These are phyloP conservation scores for Pinus tabuliformis DNA, from an alignment of 75 land plant genomes.

Conservation along the genomic window DNA sequence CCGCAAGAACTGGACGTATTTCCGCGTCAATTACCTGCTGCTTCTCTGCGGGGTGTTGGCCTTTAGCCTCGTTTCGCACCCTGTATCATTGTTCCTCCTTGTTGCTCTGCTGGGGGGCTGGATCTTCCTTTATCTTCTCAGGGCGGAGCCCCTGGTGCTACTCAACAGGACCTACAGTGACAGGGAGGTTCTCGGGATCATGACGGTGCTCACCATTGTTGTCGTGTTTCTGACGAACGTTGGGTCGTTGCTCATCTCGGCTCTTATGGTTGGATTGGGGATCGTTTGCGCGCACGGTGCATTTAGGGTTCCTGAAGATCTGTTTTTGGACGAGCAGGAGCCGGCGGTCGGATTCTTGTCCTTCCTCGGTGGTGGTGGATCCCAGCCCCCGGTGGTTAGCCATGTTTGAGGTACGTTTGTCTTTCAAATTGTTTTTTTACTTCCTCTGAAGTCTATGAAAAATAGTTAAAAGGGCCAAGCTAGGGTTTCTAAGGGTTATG, in stretches of 20 bases:
- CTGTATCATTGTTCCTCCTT: constrained; percentile 46
- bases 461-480: no score
- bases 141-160: constrained; percentile 50
- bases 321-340: constrained; percentile 43
- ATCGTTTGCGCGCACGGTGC: constrained; percentile 33
- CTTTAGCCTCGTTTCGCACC: constrained; percentile 45
- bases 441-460: no score
- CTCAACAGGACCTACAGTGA: constrained; percentile 31
- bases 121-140: constrained; percentile 49
- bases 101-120: constrained; percentile 41
- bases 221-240: constrained; percentile 40
- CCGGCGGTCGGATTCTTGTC: constrained; percentile 32
- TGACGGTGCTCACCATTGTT: constrained; percentile 25
- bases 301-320: constrained; percentile 43
- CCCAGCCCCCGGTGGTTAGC: no score
- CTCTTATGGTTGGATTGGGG: constrained; percentile 21
- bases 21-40: constrained; percentile 50
- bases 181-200: constrained; percentile 29
- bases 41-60: constrained; percentile 26
- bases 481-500: no score
- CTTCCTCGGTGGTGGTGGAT: constrained; percentile 27
- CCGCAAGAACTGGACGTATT: constrained; percentile 60
- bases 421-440: no score
- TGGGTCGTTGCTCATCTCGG: constrained; percentile 41
- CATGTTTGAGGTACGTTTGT: no score